Conservation (phyloP, 108 stramenopile genomes). For the Parietichytrium sp. region DNA sequence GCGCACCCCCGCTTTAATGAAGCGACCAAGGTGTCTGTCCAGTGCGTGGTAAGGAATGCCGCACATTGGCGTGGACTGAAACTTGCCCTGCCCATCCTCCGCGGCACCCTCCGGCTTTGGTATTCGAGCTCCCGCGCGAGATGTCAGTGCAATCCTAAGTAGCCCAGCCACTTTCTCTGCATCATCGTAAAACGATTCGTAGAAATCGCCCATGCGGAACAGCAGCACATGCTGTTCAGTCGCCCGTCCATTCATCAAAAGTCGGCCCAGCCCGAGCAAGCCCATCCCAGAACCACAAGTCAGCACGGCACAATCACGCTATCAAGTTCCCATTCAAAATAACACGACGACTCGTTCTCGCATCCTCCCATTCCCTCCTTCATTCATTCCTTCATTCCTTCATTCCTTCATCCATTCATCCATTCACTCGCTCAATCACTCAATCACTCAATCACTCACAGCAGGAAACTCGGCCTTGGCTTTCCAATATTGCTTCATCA, state of each 20-base stretch:
- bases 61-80: conserved; percentile 32
- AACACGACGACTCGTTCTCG: neutral
- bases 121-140: too few relatives aligned
- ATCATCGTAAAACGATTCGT: conserved; percentile 20
- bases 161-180: neutral
- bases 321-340: neutral
- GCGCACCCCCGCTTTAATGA: neutral
- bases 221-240: neutral
- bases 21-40: neutral
- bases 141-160: neutral
- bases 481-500: neutral
- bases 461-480: neutral
- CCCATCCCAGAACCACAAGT: neutral
- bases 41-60: conserved; percentile 1
- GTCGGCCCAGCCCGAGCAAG: neutral
- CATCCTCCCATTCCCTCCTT: neutral
- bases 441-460: neutral
- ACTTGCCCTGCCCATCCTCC: too few relatives aligned
- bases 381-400: neutral
- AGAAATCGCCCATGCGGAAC: conserved; percentile 34
- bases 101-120: too few relatives aligned
- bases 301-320: neutral
- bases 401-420: neutral
- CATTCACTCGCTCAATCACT: neutral
- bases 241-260: neutral